Base-by-base conservation (phyloP, 2,329 filamentous ascomycete genomes). In the Colletotrichum noveboracense region DNA sequence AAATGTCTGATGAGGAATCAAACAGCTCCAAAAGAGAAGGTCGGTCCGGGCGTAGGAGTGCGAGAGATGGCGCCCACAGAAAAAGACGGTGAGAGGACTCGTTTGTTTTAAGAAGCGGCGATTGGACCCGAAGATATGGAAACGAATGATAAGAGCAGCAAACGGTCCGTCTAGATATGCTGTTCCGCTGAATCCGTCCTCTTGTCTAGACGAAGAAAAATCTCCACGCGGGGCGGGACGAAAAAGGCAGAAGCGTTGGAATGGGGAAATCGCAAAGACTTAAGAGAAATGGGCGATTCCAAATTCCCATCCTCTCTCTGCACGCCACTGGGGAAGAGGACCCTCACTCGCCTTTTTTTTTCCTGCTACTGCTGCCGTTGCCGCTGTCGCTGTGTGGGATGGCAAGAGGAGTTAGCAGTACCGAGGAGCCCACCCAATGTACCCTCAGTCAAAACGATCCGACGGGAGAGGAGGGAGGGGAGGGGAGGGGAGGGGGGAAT, bases 241-340 rank as follows among this genome's bases (percentile, higher is more conserved):
- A 64, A 64, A 43, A 26, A 64, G 32, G 21, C 14, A 26, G 18
- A 30, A 7, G 16, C 21, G 65, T n/a, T 36, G 43, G 24, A 38
- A 66, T 43, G 61, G 60, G 66, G 58, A 32, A 24, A 21, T 61
- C 28, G 36, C 21, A 30, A 52, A 21, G 32, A 58, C 55, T 66
- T 75, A 56, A 65, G 60, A 67, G 26, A 52, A 52, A 73, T 26
- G 38, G 64, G 55, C 69, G 64, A 75, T 75, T 68, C 69, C 69
- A 71, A 72, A 72, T 68, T 64, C 55, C 71, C 69, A 68, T 72
- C 38, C 26, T 48, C 36, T 52, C 8, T 21, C 13, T 14, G 26
- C 32, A 36, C 64, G 14, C 30, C 64, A 66, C 38, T 43, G 38
- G 38, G 38, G 18, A 43, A 5, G 38, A 48, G 52, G 16, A 61